Percentiles rank a stretch among this genome's conserved stretches.
phyloP scores from a whole-genome alignment of 2,329 filamentous ascomycete species.

The Ceratocystis papillata region DNA sequence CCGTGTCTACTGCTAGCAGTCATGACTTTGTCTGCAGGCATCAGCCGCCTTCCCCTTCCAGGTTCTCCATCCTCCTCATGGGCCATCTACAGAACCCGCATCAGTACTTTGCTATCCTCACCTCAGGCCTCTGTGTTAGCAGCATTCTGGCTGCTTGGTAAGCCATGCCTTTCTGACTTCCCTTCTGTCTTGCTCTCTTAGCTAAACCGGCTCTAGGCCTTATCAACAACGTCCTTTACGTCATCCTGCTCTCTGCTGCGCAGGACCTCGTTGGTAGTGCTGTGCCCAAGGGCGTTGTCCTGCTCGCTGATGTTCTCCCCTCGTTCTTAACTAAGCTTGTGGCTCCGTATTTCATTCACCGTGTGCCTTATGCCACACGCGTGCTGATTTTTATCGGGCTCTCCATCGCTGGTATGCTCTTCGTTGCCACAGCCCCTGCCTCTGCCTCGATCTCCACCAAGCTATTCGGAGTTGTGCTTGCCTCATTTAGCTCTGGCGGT shows the following conservation, averaged over 20 bases:
- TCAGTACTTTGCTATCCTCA: conserved; percentile 53
- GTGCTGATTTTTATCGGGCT: conserved; percentile 63
- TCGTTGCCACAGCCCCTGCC: conserved; percentile 66
- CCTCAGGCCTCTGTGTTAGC: conserved; percentile 60
- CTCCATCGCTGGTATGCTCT: conserved; percentile 76
- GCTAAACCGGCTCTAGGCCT: conserved; percentile 29
- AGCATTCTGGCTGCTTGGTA: conserved; percentile 94
- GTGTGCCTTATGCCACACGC: conserved; percentile 66
- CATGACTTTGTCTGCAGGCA: background rate
- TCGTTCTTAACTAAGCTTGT: conserved; percentile 80
- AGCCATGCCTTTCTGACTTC: background rate
- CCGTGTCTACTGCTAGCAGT: background rate
- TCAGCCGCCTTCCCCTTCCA: conserved; percentile 44
- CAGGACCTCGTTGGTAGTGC: conserved; percentile 81
- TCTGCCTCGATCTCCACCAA: conserved; percentile 51
- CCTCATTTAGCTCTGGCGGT: conserved; percentile 72
- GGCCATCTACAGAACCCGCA: conserved; percentile 58
- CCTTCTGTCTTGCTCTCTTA: background rate
- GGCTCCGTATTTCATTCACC: conserved; percentile 88
- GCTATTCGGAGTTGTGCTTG: conserved; percentile 71
- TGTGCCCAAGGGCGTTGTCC: conserved; percentile 81
- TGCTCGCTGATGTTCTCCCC: conserved; percentile 85
- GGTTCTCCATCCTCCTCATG: conserved; percentile 55
- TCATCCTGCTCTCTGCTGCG: conserved; percentile 88
- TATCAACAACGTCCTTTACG: conserved; percentile 96